Evolutionary conservation across 177 flowering plant genomes (phyloP).

Genomic region (Vitis hybrid): DNA sequence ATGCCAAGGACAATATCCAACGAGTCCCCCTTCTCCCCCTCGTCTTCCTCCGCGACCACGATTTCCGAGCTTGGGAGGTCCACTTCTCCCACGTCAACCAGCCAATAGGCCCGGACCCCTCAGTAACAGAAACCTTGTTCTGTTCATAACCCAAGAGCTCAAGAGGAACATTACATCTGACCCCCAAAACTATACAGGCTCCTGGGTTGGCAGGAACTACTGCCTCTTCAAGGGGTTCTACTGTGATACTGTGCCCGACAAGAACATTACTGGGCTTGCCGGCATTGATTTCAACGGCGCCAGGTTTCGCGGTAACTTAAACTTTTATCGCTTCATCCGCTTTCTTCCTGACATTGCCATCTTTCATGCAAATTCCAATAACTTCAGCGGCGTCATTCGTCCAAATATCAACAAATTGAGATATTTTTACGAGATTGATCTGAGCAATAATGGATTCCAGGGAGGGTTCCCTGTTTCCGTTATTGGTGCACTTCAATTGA

Average conservation of each 20-base stretch:
- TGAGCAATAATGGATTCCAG: slow-evolving; percentile 44
- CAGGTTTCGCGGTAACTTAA: slow-evolving; percentile 6
- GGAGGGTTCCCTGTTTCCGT: slow-evolving; percentile 34
- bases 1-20: not conserved
- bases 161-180: slow-evolving; percentile 26
- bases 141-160: slow-evolving; percentile 16
- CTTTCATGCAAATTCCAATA: slow-evolving; percentile 49
- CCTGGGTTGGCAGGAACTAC: slow-evolving; percentile 34
- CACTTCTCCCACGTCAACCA: not conserved
- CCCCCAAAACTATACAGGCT: slow-evolving; percentile 18
- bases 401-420: slow-evolving; percentile 16
- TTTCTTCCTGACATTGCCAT: slow-evolving; percentile 27
- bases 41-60: not conserved
- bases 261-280: slow-evolving; percentile 14
- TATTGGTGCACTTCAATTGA: slow-evolving; percentile 19
- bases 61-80: not conserved
- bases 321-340: slow-evolving; percentile 20
- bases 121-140: not conserved
- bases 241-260: slow-evolving; percentile 27
- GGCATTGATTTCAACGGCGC: slow-evolving; percentile 28
- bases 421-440: slow-evolving; percentile 40
- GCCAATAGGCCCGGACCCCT: slow-evolving; percentile 1
- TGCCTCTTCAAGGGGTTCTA: slow-evolving; percentile 37
- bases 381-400: slow-evolving; percentile 28
- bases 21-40: not conserved